Conservation (phyloP, 2,329 filamentous ascomycete genomes). For the Phyllosticta citribraziliensis region DNA sequence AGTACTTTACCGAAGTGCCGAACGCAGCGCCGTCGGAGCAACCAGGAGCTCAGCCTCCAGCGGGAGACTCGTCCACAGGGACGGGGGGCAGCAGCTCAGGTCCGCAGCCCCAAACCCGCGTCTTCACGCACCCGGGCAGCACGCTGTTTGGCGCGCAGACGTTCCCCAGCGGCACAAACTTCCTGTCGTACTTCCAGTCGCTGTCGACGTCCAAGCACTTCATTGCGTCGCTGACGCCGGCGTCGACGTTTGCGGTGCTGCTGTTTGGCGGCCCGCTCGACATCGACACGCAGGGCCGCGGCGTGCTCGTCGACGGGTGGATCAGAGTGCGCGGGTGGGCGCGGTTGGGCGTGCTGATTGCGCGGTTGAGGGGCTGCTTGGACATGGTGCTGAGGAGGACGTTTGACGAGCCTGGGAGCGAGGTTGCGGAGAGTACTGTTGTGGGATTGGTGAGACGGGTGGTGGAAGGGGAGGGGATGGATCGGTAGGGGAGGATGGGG, state of each 20-base stretch:
- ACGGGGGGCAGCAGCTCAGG: not conserved
- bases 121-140: constrained; percentile 87
- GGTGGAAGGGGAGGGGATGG: constrained; percentile 82
- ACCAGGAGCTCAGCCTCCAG: not conserved
- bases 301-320: constrained; percentile 88
- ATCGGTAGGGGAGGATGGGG: constrained; percentile 31
- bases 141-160: constrained; percentile 75
- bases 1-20: constrained; percentile 57
- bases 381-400: constrained; percentile 74
- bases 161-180: constrained; percentile 63
- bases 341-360: constrained; percentile 81
- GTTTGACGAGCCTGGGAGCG: constrained; percentile 62
- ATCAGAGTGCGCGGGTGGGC: constrained; percentile 82
- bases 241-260: constrained; percentile 57
- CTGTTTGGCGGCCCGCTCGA: constrained; percentile 79
- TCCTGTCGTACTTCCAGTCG: constrained; percentile 83
- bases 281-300: constrained; percentile 78
- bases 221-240: constrained; percentile 71
- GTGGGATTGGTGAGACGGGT: constrained; percentile 69
- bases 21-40: not conserved
- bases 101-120: constrained; percentile 40
- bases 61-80: not conserved
- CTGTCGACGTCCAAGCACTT: constrained; percentile 91
- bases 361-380: constrained; percentile 72
- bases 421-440: constrained; percentile 51